A percentile compares a stretch with the other conserved stretches of the same genome.
Conservation (phyloP, 306 rosid genomes). For the Sicyos edulis region DNA sequence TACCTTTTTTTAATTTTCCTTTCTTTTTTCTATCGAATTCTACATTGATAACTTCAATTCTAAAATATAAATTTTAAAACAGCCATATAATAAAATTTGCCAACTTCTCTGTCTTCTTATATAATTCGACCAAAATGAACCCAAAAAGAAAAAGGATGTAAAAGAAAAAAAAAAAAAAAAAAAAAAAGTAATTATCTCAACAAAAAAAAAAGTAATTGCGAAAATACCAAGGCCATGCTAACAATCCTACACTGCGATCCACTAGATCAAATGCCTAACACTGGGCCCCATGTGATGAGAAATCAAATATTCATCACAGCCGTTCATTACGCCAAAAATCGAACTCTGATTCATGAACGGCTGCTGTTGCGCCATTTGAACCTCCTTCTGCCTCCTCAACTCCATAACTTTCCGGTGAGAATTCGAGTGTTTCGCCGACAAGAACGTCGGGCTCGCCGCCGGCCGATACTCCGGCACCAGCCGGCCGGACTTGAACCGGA, state of each 20-base stretch:
- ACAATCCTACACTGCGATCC: conserved; percentile 32
- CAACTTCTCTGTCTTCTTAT: neutral
- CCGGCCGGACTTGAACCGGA: conserved; percentile 60
- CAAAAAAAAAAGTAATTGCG: too few relatives aligned
- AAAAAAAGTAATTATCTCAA: too few relatives aligned
- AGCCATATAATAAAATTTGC: neutral
- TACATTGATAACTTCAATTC: neutral
- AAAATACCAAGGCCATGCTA: conserved; percentile 29
- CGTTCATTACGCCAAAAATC: conserved; percentile 58
- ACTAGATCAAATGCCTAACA: conserved; percentile 58
- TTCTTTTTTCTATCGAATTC: neutral
- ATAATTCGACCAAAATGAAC: conserved; percentile 9
- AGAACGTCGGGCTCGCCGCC: conserved; percentile 61
- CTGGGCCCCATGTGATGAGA: conserved; percentile 53
- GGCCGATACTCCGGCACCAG: conserved; percentile 64
- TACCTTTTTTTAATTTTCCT: too few relatives aligned
- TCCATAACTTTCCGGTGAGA: conserved; percentile 70
- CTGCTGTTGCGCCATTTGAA: conserved; percentile 36
- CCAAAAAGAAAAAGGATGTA: neutral
- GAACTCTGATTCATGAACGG: conserved; percentile 37
- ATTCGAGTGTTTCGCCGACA: conserved; percentile 59
- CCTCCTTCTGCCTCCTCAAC: conserved; percentile 54
- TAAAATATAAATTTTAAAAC: neutral
- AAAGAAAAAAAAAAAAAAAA: neutral
- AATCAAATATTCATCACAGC: conserved; percentile 51